A percentile compares a stretch with the other conserved stretches of the same genome.
phyloP scores from a whole-genome alignment of 208 protist genomes.

The Novymonas esmeraldas region DNA sequence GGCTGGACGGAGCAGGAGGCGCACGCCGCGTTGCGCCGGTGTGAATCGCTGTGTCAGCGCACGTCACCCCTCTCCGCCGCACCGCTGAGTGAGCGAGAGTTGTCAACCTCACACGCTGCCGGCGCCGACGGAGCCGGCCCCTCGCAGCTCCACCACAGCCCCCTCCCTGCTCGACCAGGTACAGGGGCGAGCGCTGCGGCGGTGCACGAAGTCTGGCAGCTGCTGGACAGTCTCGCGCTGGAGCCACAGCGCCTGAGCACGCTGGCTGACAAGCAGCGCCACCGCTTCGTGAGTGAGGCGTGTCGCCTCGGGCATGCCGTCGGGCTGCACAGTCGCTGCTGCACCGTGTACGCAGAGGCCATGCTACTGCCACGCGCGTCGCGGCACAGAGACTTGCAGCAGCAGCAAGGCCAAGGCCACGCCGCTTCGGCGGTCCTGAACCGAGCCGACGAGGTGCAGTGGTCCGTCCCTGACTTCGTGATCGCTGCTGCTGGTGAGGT shows the following conservation, averaged over 20 bases:
- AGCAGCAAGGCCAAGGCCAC: neutral
- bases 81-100: neutral
- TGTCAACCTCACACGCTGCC: too few relatives aligned
- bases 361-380: conserved; percentile 7
- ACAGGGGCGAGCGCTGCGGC: neutral
- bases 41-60: conserved; percentile 12
- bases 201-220: conserved; percentile 7
- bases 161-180: conserved; percentile 1
- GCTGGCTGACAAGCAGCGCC: conserved; percentile 19
- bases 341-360: conserved; percentile 24
- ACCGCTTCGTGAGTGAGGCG: conserved; percentile 20
- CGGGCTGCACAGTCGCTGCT: conserved; percentile 27
- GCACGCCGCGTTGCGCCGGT: conserved; percentile 13
- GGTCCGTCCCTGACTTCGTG: conserved; percentile 24
- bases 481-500: conserved; percentile 31
- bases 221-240: conserved; percentile 26
- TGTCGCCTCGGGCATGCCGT: conserved; percentile 31
- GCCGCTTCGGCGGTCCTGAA: neutral
- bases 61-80: conserved; percentile 13
- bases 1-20: conserved; percentile 22
- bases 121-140: too few relatives aligned
- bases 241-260: conserved; percentile 14
- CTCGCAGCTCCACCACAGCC: neutral
- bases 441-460: neutral
- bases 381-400: neutral